Evolutionary conservation across 2,329 filamentous ascomycete species (phyloP).

Genomic region (Paraphaeosphaeria sporulosa): DNA sequence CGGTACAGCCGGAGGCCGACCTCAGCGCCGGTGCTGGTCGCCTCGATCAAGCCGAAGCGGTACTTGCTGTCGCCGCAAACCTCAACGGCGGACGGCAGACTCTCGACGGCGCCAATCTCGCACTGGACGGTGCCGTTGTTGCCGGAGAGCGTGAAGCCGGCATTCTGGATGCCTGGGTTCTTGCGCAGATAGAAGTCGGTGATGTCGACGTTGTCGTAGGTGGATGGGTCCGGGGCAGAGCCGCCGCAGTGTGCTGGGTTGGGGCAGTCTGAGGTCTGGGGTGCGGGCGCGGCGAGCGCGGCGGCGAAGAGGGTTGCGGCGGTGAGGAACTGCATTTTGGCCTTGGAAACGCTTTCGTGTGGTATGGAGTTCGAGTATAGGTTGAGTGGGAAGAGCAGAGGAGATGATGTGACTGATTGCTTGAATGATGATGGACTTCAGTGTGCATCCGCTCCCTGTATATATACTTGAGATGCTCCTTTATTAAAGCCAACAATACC

Average conservation of each 20-base stretch:
- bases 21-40: constrained; percentile 10
- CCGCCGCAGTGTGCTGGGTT: constrained; percentile 23
- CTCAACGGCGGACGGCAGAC: constrained; percentile 23
- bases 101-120: constrained; percentile 18
- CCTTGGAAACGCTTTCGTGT: not conserved
- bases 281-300: constrained; percentile 28
- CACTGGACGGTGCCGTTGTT: constrained; percentile 24
- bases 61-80: constrained; percentile 28
- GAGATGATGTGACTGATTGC: not conserved
- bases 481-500: not conserved
- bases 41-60: constrained; percentile 25
- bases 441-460: not conserved
- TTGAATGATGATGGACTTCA: not conserved
- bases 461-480: not conserved
- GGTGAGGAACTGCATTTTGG: constrained; percentile 11
- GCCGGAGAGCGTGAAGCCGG: constrained; percentile 31
- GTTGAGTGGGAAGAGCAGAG: constrained; percentile 2
- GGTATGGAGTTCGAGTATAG: not conserved
- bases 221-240: constrained; percentile 2
- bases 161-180: constrained; percentile 24
- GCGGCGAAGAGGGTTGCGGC: constrained; percentile 28
- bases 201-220: constrained; percentile 33
- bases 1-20: constrained; percentile 26
- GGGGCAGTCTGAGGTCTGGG: constrained; percentile 29
- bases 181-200: constrained; percentile 29